Percentiles rank a stretch among this genome's conserved stretches.
Evolutionary conservation across 1,139 yeast species (phyloP).

Genomic region (Hyphopichia khmerensis): DNA sequence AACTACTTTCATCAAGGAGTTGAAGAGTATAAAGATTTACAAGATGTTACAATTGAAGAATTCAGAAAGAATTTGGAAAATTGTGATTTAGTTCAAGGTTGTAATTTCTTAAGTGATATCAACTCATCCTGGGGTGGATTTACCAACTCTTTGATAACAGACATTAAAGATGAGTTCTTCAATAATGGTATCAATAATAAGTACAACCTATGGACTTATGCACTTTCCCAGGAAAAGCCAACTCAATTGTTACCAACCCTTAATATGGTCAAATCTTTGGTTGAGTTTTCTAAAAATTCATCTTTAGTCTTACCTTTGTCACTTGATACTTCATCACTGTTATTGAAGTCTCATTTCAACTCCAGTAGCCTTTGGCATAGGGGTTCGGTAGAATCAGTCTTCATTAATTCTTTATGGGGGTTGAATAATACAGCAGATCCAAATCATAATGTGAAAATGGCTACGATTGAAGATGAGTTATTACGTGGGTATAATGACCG

Average conservation of each 20-base stretch:
- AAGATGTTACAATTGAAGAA: slow-evolving; percentile 54
- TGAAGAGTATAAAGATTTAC: slow-evolving; percentile 28
- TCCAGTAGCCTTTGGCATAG: slow-evolving; percentile 42
- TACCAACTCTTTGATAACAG: slow-evolving; percentile 48
- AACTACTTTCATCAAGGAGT: slow-evolving; percentile 26
- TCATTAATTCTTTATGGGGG: slow-evolving; percentile 42
- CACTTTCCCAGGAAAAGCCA: slow-evolving; percentile 11
- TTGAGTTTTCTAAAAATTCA: slow-evolving; percentile 44
- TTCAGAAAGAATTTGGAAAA: slow-evolving; percentile 71
- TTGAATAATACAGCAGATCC: slow-evolving; percentile 24
- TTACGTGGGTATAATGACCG: slow-evolving; percentile 26
- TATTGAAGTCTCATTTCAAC: slow-evolving; percentile 16
- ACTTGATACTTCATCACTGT: slow-evolving; percentile 1
- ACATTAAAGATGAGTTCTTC: slow-evolving; percentile 67
- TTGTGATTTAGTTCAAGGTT: slow-evolving; percentile 71
- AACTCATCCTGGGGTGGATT: slow-evolving; percentile 89
- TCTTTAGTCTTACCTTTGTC: slow-evolving; percentile 50
- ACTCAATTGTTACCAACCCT: slow-evolving; percentile 15
- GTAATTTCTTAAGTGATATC: slow-evolving; percentile 64
- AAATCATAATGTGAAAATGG: slow-evolving; percentile 24
- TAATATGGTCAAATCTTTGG: slow-evolving; percentile 47
- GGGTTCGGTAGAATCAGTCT: slow-evolving; percentile 26
- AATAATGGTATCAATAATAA: slow-evolving; percentile 52
- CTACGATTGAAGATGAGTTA: slow-evolving; percentile 29
- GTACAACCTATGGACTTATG: slow-evolving; percentile 44